These are phyloP conservation scores for Taphrina pruni DNA, from an alignment of 1,139 yeast genomes.

Conservation along the genomic window DNA sequence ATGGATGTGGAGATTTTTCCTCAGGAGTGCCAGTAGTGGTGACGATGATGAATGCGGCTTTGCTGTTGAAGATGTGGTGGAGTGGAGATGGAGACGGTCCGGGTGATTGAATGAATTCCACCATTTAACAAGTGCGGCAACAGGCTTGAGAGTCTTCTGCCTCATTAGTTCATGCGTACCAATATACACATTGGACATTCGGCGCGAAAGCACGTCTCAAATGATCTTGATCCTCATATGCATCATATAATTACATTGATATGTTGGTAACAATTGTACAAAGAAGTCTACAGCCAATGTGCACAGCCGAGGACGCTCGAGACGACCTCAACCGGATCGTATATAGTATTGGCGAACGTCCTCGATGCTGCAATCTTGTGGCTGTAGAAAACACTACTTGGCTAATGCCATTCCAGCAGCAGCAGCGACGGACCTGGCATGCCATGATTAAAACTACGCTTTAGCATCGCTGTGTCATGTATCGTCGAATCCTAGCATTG, in stretches of 20 bases:
- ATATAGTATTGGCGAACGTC: not conserved
- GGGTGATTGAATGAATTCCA: not conserved
- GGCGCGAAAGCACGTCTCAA: not conserved
- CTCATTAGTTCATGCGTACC: not conserved
- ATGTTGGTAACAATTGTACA: constrained; percentile 18
- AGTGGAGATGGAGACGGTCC: not conserved
- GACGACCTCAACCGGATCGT: not conserved
- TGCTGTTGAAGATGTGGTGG: constrained; percentile 10
- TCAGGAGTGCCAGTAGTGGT: not conserved
- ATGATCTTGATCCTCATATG: not conserved
- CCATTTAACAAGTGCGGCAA: not conserved
- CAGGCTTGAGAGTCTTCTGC: too few species aligned
- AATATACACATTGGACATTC: too few species aligned
- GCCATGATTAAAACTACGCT: not conserved
- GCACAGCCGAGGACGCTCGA: not conserved
- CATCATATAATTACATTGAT: constrained; percentile 14
- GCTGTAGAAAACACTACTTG: constrained; percentile 1
- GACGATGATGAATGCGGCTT: constrained; percentile 9
- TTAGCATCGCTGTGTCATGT: too few species aligned
- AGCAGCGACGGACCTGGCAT: not conserved
- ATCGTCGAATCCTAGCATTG: not conserved
- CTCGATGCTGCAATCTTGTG: not conserved
- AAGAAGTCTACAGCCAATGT: constrained; percentile 4
- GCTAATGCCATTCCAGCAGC: not conserved
- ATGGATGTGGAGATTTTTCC: not conserved